phyloP scores from a whole-genome alignment of 2,329 filamentous ascomycete species.

The Ilyonectria robusta region DNA sequence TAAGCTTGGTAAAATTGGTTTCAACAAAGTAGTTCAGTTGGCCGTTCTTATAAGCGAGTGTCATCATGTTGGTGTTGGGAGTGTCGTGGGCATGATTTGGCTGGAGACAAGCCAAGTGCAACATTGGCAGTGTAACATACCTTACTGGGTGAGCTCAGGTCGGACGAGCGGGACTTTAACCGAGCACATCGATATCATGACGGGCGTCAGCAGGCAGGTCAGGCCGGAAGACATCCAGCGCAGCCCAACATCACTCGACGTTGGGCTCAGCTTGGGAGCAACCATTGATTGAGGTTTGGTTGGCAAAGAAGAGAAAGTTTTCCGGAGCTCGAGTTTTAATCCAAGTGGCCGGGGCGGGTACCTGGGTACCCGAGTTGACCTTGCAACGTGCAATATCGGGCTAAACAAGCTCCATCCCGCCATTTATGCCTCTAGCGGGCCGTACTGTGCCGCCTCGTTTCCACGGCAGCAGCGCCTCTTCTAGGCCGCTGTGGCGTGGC shows the following conservation, averaged over 20 bases:
- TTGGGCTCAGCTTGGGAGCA: slow-evolving; percentile 22
- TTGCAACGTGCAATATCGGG: slow-evolving; percentile 39
- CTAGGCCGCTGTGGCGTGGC: background rate
- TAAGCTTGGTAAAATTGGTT: slow-evolving; percentile 73
- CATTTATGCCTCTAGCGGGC: slow-evolving; percentile 48
- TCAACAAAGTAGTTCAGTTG: slow-evolving; percentile 75
- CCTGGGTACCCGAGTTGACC: slow-evolving; percentile 8
- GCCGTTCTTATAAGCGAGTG: slow-evolving; percentile 73
- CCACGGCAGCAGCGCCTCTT: slow-evolving; percentile 30
- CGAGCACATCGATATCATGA: slow-evolving; percentile 8
- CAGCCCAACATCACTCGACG: slow-evolving; percentile 19
- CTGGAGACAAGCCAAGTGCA: slow-evolving; percentile 34
- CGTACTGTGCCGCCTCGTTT: slow-evolving; percentile 43
- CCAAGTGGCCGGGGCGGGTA: slow-evolving; percentile 14
- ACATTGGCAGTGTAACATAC: slow-evolving; percentile 35
- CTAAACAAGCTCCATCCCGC: slow-evolving; percentile 44
- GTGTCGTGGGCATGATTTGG: slow-evolving; percentile 18
- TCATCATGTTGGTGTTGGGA: slow-evolving; percentile 64
- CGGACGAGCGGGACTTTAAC: background rate
- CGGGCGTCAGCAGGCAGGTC: slow-evolving; percentile 2
- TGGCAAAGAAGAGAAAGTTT: slow-evolving; percentile 28
- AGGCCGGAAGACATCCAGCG: background rate
- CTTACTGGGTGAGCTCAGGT: slow-evolving; percentile 33
- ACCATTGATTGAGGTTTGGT: slow-evolving; percentile 16
- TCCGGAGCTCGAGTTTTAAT: slow-evolving; percentile 35